Base-by-base conservation (phyloP, 2,329 filamentous ascomycete genomes). In the Neodidymelliopsis sp. region DNA sequence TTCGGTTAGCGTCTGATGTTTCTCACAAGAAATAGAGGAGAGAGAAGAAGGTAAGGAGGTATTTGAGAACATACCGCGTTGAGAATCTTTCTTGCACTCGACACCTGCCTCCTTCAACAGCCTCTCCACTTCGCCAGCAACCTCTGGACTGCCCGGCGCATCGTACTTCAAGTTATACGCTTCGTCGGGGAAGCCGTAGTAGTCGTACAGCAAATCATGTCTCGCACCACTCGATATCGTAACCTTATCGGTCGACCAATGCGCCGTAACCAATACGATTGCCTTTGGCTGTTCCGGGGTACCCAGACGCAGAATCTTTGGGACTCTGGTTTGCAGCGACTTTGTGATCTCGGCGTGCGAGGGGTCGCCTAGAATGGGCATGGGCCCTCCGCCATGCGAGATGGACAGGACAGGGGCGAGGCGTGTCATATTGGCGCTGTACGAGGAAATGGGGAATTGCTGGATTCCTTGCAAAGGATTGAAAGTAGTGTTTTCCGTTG, bases 351-450 rank as follows among this genome's bases (percentile, higher is more conserved):
- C 63, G 13, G 74, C 73, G 62, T 85, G 82, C 6, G 54, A 62
- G 0, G 81, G 80, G 62, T 86, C 83, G 50, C 77, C 77, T 5
- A 86, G 73, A 13, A 85, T 47, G 4, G 84, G 84, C 75, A 86
- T 75, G 2, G 84, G 84, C 1, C 84, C 74, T 19, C 74, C 73
- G 49, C 73, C 73, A 48, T 75, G 73, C 2, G 73, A 73, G 39
- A 75, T 55, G 37, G 65, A 63, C 16, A 75, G 63, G 6, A 75
- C 73, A 9, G 72, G 70, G 2, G 73, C 73, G 38, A 68, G 63
- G 13, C 65, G 67, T 12, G 69, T 57, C 67, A 69, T 71, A 40
- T 66, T 62, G 35, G 29, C 33, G 12, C 49, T 46, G 38, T 59
- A 63, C 1, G 57, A 66, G 0, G 59, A 61, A 3, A 63, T 46